Evolutionary conservation across 2,329 filamentous ascomycete species (phyloP).

Genomic region (Botrytis sinoallii): DNA sequence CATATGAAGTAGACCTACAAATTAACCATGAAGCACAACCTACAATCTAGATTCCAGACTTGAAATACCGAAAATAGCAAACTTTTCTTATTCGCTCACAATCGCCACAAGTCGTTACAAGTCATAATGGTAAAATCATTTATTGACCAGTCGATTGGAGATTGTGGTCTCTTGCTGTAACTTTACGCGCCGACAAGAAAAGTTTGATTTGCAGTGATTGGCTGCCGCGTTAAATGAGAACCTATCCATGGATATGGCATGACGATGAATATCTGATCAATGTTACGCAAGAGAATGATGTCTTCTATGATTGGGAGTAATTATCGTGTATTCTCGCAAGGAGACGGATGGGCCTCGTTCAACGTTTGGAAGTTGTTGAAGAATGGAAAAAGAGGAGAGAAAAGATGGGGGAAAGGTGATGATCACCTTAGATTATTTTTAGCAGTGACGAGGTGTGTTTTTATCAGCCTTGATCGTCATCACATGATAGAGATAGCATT

Average conservation of each 20-base stretch:
- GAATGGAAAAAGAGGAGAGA: not conserved
- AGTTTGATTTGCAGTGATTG: constrained; percentile 20
- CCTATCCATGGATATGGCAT: not conserved
- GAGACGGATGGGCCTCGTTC: not conserved
- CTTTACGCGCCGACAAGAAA: constrained; percentile 33
- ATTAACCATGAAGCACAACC: constrained; percentile 20
- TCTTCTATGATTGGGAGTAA: not conserved
- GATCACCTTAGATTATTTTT: not conserved
- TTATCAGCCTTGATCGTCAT: not conserved
- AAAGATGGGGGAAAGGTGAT: not conserved
- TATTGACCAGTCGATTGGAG: constrained; percentile 18
- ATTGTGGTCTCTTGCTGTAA: constrained; percentile 27
- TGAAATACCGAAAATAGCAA: constrained; percentile 26
- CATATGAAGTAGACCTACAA: constrained; percentile 20
- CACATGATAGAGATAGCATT: not conserved
- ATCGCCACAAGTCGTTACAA: constrained; percentile 24
- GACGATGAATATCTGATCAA: not conserved
- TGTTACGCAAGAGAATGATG: not conserved
- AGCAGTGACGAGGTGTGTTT: not conserved
- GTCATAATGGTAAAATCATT: constrained; percentile 23
- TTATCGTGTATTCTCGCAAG: not conserved
- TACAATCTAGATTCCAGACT: constrained; percentile 17
- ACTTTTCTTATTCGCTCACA: constrained; percentile 33
- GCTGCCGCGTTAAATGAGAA: constrained; percentile 23
- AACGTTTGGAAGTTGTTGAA: not conserved